These are phyloP conservation scores for Mycosphaerella sp. DNA, from an alignment of 2,329 filamentous ascomycete genomes.

Conservation along the genomic window DNA sequence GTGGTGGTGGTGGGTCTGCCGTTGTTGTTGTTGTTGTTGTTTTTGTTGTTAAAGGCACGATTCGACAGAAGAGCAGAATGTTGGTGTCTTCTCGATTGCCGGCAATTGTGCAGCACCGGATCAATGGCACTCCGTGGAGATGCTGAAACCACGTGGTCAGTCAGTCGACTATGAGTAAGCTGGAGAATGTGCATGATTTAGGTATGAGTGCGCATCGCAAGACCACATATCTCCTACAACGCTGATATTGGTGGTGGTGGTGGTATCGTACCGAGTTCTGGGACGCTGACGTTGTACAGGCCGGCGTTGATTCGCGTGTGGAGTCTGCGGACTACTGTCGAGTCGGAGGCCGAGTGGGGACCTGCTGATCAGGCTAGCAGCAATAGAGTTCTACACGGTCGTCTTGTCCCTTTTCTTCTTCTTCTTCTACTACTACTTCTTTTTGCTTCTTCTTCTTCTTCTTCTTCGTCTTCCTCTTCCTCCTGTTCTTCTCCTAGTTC, in stretches of 20 bases:
- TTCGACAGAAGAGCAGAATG: slow-evolving; percentile 1
- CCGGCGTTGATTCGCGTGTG: slow-evolving; percentile 15
- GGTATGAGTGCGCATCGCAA: not conserved
- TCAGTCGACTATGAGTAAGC: slow-evolving; percentile 17
- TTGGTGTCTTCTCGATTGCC: slow-evolving; percentile 19
- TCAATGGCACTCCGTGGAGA: slow-evolving; percentile 18
- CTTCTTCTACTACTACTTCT: too few species aligned
- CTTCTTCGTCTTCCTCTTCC: too few species aligned
- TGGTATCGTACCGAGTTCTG: slow-evolving; percentile 22
- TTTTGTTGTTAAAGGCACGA: not conserved
- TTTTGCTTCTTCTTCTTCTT: too few species aligned
- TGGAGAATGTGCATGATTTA: slow-evolving; percentile 1
- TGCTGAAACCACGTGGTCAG: slow-evolving; percentile 19
- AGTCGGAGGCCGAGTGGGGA: slow-evolving; percentile 6
- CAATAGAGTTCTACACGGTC: slow-evolving; percentile 19
- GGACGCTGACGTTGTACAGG: slow-evolving; percentile 12
- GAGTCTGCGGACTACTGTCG: not conserved
- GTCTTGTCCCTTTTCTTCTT: not conserved
- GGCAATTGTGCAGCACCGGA: slow-evolving; percentile 10
- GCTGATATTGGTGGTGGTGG: not conserved
- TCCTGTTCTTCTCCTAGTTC: too few species aligned
- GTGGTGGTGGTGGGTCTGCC: not conserved
- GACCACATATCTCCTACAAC: not conserved
- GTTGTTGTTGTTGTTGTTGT: too few species aligned
- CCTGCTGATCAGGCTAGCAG: slow-evolving; percentile 12